Conservation (phyloP, 208 protist genomes). For the Crithidia bombi region DNA sequence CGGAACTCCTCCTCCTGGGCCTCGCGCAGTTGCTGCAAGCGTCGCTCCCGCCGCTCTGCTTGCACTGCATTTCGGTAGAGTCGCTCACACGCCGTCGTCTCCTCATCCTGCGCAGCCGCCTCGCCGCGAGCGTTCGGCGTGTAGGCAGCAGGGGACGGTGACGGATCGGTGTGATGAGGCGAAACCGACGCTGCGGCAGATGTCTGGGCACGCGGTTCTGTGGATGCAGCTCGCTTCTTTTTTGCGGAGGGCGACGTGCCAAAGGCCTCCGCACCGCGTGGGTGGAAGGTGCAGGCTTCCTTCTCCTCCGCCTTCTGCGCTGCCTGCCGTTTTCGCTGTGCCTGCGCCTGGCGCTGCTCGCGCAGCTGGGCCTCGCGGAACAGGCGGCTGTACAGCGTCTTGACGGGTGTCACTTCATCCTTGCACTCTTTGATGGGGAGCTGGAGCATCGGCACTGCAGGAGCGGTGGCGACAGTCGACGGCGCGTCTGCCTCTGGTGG, state of each 20-base stretch:
- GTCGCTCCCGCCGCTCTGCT: conserved; percentile 19
- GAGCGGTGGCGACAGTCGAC: not conserved
- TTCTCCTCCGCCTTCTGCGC: conserved; percentile 10
- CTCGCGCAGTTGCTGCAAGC: conserved; percentile 20
- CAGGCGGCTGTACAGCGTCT: conserved; percentile 15
- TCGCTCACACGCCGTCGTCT: conserved; percentile 23
- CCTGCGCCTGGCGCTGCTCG: conserved; percentile 11
- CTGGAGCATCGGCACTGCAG: conserved; percentile 18
- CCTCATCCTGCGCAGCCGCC: not conserved
- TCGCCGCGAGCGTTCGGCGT: too few species aligned
- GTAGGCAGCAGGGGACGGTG: not conserved
- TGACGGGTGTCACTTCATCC: conserved; percentile 13
- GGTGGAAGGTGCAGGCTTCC: conserved; percentile 15
- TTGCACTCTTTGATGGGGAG: not conserved
- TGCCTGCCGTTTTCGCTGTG: not conserved
- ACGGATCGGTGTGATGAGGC: not conserved
- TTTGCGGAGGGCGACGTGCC: not conserved
- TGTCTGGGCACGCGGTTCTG: not conserved
- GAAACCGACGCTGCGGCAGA: not conserved
- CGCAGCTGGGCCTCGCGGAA: conserved; percentile 27
- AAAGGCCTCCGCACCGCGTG: conserved; percentile 5
- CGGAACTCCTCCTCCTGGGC: conserved; percentile 21
- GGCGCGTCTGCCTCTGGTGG: not conserved
- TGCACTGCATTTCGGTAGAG: conserved; percentile 32
- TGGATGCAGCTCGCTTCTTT: not conserved